Conservation (phyloP, 108 stramenopile genomes). For the Aurantiochytrium sp. region DNA sequence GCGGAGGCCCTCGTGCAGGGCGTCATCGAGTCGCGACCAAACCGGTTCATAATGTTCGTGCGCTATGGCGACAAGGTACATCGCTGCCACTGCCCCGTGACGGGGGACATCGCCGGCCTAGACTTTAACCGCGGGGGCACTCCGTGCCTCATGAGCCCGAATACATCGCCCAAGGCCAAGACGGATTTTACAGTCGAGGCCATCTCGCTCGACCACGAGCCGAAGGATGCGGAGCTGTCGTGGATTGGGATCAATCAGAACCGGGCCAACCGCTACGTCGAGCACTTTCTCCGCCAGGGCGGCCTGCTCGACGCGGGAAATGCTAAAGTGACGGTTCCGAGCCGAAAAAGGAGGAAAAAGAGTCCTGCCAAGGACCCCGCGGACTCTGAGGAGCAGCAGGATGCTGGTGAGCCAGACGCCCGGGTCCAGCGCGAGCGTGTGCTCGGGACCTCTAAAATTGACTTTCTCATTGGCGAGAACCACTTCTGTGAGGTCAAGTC, state of each 20-base stretch:
- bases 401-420: neutral
- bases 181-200: neutral
- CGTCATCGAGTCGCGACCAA: neutral
- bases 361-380: too few species aligned
- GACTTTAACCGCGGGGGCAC: neutral
- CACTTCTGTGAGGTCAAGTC: slow-evolving; percentile 28
- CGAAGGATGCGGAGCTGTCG: neutral
- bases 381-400: neutral
- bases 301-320: neutral
- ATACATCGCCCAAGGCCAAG: neutral
- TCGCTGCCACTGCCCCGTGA: slow-evolving; percentile 19
- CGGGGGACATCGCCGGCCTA: neutral
- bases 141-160: neutral
- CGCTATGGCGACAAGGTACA: neutral
- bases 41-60: slow-evolving; percentile 25
- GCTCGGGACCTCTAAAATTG: slow-evolving; percentile 1
- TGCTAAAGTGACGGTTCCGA: neutral
- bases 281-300: neutral
- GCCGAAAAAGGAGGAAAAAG: neutral
- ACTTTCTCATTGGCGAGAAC: neutral
- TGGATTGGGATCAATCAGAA: slow-evolving; percentile 32
- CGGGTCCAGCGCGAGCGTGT: neutral
- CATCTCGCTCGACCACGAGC: neutral
- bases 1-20: neutral
- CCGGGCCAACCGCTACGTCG: slow-evolving; percentile 25